Base-by-base conservation (phyloP, 1,284 basidiomycete species). In the Lentinus polychrous region DNA sequence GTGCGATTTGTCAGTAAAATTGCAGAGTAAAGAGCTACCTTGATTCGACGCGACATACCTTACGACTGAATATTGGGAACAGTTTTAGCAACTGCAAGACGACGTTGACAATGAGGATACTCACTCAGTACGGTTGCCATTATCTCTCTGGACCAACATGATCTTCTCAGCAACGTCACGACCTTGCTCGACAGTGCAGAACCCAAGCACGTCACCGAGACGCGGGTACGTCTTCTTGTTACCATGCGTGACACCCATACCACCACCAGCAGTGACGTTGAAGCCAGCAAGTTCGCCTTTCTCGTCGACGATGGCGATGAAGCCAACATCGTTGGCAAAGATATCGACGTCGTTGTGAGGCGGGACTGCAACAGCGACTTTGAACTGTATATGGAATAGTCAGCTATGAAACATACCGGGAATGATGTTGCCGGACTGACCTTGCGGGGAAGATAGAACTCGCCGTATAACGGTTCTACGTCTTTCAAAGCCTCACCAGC, bases 161-260 rank as follows among this genome's bases (percentile, higher is more conserved):
- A 99, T 79, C 63, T 87, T 86, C 72, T 98, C 94, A 32, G 93
- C 93, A 7, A 94, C 87, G 50, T 84, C 75, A 60, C 80, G 78
- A 45, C 89, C 93, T 65, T 99, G 86, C 54, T 95, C 92, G 12
- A 83, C 74, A 1, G 86, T 90, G 60, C 93, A 92, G 74, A 97
- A 99, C 48, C 95, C 96, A 55, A 99, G 81, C 23, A 97, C 73
- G 60, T 86, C 85, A 43, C 83, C 94, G 37, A 88, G 69, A 53
- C 96, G 85, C 40, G 96, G 96, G 68, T 99, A 99, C 0, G 95
- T 99, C 75, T 95, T 94, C 76, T 98, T 99, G 78, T 93, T 96
- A 46, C 91, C 93, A 65, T 99, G 94, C 0, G 95, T 98, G 41
- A 99, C 95, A 69, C 95, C 95, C 95, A 99, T 99, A 50, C 95